Base-by-base conservation (phyloP, 2,329 filamentous ascomycete species). In the Aspergillus sp. region DNA sequence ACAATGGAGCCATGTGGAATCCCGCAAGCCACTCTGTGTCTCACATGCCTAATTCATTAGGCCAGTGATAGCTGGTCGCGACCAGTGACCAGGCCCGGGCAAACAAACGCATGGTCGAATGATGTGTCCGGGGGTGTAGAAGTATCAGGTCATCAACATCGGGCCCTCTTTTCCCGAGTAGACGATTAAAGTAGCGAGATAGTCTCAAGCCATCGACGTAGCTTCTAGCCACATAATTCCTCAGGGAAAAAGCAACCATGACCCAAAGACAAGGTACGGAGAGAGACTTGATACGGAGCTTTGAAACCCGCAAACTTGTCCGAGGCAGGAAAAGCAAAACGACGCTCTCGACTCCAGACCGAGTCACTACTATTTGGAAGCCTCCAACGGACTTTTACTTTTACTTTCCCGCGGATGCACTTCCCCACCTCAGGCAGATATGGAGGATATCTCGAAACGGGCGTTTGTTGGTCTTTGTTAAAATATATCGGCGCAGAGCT, bases 1-100 rank as follows among this genome's bases (percentile, higher is more conserved):
- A 55, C 45, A 50, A 43, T 52, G 53, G 24, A 43, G 37, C 53
- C 53, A 55, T 50, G 46, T 55, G 53, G 46, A 37, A 55, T 44
- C 35, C 15, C n/a, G 9, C 43, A 21, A 15, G 6, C 46, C 27
- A 37, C 41, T 43, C 48, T n/a, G 17, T 14, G 4, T 43, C 15
- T 14, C 27, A 31, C 24, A 19, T 55, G 45, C 45, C 53, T 43
- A 17, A 14, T 55, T 17, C 24, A 12, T 33, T 7, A 35, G 17
- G 45, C 21, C 27, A 35, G 45, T 46, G 44, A 12, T 8, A 15
- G 14, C 44, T 15, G 44, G 24, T 15, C 44, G 21, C 14, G 7
- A 8, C 27, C 23, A 21, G 14, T 15, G 45, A 48, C 15, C 45
- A 21, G n/a, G 5, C 27, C 17, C 14, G 12, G 47, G 17, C 47